A percentile compares a stretch with the other conserved stretches of the same genome.
Evolutionary conservation across 176 grass and related monocot species (phyloP).

Genomic region (sorghum (Sorghum bicolor)): DNA sequence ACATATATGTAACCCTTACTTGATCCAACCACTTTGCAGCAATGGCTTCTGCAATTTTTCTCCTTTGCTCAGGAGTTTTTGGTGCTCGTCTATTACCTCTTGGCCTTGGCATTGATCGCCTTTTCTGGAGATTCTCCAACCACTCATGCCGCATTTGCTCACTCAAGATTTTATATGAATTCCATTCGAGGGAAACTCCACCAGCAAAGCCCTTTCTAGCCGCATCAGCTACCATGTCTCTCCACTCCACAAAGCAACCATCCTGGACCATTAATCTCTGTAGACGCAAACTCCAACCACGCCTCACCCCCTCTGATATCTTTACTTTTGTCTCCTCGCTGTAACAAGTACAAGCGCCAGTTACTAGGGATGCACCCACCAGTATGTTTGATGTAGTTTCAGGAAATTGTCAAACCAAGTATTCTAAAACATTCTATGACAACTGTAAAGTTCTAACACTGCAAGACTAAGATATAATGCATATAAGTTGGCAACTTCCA

Average conservation of each 20-base stretch:
- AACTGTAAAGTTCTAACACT: not conserved
- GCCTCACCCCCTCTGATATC: conserved; percentile 65
- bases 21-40: conserved; percentile 83
- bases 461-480: not conserved
- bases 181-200: conserved; percentile 67
- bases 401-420: not conserved
- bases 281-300: conserved; percentile 62
- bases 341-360: conserved; percentile 25
- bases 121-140: conserved; percentile 53
- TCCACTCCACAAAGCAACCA: conserved; percentile 73
- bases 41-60: conserved; percentile 89
- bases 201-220: conserved; percentile 64
- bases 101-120: conserved; percentile 46
- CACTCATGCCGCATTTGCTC: conserved; percentile 61
- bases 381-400: not conserved
- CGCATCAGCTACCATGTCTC: conserved; percentile 69
- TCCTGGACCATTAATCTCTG: conserved; percentile 66
- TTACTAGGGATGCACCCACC: conserved; percentile 25
- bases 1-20: conserved; percentile 39
- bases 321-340: conserved; percentile 78
- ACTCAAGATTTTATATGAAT: conserved; percentile 73
- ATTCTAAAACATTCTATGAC: conserved; percentile 4
- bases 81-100: conserved; percentile 61
- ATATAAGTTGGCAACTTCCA: not conserved
- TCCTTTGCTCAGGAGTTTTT: conserved; percentile 79